Evolutionary conservation across 495 filamentous ascomycete genomes (phyloP).

Genomic region (Hyaloscypha bicolor): DNA sequence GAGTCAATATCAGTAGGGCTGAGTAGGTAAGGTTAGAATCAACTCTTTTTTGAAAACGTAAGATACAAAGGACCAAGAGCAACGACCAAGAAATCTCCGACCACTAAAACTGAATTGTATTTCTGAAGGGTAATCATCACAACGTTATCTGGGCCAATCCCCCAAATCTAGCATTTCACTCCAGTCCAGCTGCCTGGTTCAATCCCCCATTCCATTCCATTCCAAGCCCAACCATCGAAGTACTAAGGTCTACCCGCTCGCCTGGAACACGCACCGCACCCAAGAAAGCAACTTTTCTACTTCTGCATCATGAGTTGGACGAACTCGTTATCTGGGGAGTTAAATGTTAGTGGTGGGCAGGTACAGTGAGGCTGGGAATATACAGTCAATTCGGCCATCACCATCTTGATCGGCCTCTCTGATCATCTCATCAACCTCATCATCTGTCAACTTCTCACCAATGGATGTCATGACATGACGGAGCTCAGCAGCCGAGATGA

Average conservation of each 20-base stretch:
- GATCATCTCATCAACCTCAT: slow-evolving; percentile 99
- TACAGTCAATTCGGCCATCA: slow-evolving; percentile 94
- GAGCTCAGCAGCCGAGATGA: slow-evolving; percentile 96
- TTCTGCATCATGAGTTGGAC: slow-evolving; percentile 99
- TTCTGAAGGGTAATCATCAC: slow-evolving; percentile 31
- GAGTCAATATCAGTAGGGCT: not conserved
- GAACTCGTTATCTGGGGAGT: slow-evolving; percentile 89
- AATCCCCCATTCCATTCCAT: not conserved
- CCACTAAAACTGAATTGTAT: slow-evolving; percentile 14
- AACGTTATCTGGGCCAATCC: slow-evolving; percentile 19
- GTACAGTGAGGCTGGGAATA: slow-evolving; percentile 23
- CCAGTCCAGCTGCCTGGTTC: slow-evolving; percentile 1
- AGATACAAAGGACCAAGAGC: not conserved
- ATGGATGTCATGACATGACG: slow-evolving; percentile 99
- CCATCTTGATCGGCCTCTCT: slow-evolving; percentile 98
- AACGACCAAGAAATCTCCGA: not conserved
- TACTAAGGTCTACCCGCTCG: slow-evolving; percentile 4
- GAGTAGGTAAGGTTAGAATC: not conserved
- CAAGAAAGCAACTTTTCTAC: slow-evolving; percentile 52
- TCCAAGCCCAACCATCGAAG: slow-evolving; percentile 10
- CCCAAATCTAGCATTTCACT: slow-evolving; percentile 14
- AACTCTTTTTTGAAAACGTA: not conserved
- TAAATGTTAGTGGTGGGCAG: not conserved
- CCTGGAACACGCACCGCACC: slow-evolving; percentile 31
- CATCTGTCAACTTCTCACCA: slow-evolving; percentile 98